Evolutionary conservation across 2,329 filamentous ascomycete species (phyloP).

Genomic region (Talaromyces islandicus): DNA sequence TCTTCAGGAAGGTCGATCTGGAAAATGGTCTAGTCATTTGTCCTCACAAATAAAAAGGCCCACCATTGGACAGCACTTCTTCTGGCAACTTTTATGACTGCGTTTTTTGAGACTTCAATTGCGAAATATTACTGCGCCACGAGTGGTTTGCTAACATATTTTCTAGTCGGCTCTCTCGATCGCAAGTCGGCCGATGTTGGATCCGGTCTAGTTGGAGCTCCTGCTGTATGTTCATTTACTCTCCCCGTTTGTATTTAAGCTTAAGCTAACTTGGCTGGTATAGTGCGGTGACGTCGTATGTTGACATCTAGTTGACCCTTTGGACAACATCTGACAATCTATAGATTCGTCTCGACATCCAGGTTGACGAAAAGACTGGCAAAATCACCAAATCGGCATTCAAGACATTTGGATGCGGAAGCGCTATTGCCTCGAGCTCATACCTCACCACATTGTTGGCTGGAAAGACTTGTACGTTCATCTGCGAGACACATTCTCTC

Average conservation of each 20-base stretch:
- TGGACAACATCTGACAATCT: not conserved
- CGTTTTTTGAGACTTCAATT: not conserved
- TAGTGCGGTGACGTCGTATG: conserved; percentile 65
- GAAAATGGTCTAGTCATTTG: not conserved
- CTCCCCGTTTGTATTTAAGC: not conserved
- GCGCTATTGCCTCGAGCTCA: conserved; percentile 87
- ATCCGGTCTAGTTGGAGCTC: conserved; percentile 85
- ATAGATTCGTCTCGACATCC: conserved; percentile 81
- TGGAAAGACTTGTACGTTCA: conserved; percentile 8
- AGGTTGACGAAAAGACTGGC: conserved; percentile 80
- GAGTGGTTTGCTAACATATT: not conserved
- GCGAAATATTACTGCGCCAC: not conserved
- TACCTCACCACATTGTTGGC: conserved; percentile 76
- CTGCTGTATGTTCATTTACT: conserved; percentile 43
- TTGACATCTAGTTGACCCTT: not conserved
- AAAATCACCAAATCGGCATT: conserved; percentile 94
- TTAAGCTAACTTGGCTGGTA: not conserved
- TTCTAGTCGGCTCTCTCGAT: conserved; percentile 4
- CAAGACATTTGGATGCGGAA: conserved; percentile 95
- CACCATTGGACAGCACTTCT: not conserved
- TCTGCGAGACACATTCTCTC: not conserved
- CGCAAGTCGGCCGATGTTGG: conserved; percentile 3
- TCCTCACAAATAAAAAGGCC: not conserved
- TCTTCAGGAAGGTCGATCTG: not conserved
- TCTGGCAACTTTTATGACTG: not conserved